These are phyloP conservation scores for Psilocybe azurescens DNA, from an alignment of 768 basidiomycete species.

Conservation along the genomic window DNA sequence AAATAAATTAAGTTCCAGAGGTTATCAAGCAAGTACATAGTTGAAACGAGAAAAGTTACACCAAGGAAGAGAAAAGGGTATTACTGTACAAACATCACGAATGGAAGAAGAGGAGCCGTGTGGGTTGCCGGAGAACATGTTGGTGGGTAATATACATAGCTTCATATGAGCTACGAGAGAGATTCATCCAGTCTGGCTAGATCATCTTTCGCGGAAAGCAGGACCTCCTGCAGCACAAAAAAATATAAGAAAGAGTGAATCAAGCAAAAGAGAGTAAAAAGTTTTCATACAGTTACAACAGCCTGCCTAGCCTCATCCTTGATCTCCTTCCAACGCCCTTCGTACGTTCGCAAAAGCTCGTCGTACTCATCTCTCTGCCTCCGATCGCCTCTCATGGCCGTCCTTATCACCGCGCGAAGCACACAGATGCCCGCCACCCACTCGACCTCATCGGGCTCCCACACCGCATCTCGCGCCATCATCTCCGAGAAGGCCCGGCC, in stretches of 20 bases:
- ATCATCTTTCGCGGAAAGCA: constrained; percentile 59
- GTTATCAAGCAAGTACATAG: not conserved
- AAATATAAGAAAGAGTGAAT: not conserved
- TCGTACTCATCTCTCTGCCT: constrained; percentile 59
- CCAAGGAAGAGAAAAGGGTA: not conserved
- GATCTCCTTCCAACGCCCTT: constrained; percentile 74
- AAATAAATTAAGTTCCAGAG: not conserved
- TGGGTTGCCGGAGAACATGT: not conserved
- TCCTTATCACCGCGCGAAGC: constrained; percentile 60
- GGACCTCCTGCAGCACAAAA: constrained; percentile 45
- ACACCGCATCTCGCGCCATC: constrained; percentile 68
- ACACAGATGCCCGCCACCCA: constrained; percentile 72
- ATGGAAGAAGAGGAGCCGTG: not conserved
- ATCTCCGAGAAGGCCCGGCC: constrained; percentile 59
- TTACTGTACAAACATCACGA: not conserved
- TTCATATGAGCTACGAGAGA: constrained; percentile 14
- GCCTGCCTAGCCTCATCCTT: constrained; percentile 69
- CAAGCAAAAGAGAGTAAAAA: constrained; percentile 3
- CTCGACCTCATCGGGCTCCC: constrained; percentile 70
- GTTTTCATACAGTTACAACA: constrained; percentile 55
- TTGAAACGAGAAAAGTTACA: not conserved
- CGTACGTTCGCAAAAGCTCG: constrained; percentile 58
- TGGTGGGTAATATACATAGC: not conserved
- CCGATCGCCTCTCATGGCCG: constrained; percentile 50
- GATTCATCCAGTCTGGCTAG: constrained; percentile 47